Base-by-base conservation (phyloP, 225 moss, liverwort and hornwort genomes). In the Anthoceros angustus region DNA sequence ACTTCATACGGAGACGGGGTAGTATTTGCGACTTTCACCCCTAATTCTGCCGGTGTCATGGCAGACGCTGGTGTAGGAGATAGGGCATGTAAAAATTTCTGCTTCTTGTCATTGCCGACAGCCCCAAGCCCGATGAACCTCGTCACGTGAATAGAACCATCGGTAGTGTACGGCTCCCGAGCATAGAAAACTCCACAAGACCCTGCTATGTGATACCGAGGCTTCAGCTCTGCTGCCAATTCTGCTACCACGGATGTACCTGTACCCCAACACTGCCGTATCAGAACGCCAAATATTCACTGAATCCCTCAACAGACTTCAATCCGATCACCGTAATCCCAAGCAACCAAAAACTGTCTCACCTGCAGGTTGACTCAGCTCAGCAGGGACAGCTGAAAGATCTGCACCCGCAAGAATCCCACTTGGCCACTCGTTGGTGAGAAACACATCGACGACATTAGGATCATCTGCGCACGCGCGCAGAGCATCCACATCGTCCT, bases 121-220 rank as follows among this genome's bases (percentile, higher is more conserved):
- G 80, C 72, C 67, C 77, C 98, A 70, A 98, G 82, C 63, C 89
- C 98, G 61, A 98, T 92, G 65, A 98, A 98, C 61, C 98, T 87
- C 64, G 98, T 89, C 48, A 79, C 74, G 73, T 92, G 89, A 49
- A 63, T 70, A 43, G 72, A 77, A 25, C 63, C 79, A 48, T 77
- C 76, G 70, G 82, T 89, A 20, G 64, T 69, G 41, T 89, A 98
- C 0, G 98, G 98, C 62, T 98, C 98, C 75, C 92, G 80, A 65
- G 87, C 87, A 66, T 81, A 87, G 39, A 76, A 87, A 39, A 92
- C 75, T 67, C 76, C 89, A 72, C 86, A 92, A 40, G 89, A 82
- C 69, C 92, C 98, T 92, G 89, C 98, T 87, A 98, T 79, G 77
- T 98, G 98, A 76, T 81, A 95, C 90, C 95, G 91, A 70, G 98